phyloP scores from a whole-genome alignment of 1,284 basidiomycete genomes.

The Ustilago lituana region DNA sequence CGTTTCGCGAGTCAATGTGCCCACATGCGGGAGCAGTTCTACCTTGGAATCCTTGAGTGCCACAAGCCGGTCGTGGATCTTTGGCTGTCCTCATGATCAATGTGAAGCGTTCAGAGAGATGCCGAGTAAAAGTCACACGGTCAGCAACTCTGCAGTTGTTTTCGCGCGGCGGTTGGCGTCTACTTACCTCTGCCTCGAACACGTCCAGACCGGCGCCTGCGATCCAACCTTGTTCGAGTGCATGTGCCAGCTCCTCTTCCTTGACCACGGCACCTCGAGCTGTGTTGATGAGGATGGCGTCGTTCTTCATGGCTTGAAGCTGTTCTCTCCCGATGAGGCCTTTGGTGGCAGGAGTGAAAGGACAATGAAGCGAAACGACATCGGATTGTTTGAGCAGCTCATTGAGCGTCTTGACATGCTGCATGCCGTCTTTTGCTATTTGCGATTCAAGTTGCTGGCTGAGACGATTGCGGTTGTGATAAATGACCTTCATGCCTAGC shows the following conservation, averaged over 20 bases:
- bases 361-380: constrained; percentile 70
- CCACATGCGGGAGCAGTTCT: constrained; percentile 57
- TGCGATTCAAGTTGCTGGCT: constrained; percentile 60
- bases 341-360: constrained; percentile 68
- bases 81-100: constrained; percentile 34
- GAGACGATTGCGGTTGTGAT: constrained; percentile 59
- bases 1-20: constrained; percentile 65
- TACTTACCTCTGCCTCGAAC: constrained; percentile 69
- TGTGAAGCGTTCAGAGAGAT: no score
- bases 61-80: constrained; percentile 43
- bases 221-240: constrained; percentile 47
- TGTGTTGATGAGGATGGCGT: constrained; percentile 70
- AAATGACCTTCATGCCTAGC: constrained; percentile 58
- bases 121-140: no score
- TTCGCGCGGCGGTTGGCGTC: no score
- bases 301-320: constrained; percentile 67
- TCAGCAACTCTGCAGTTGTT: constrained; percentile 2
- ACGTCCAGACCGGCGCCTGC: constrained; percentile 85
- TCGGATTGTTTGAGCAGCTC: constrained; percentile 68
- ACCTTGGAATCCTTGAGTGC: constrained; percentile 49
- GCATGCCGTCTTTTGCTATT: constrained; percentile 49
- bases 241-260: constrained; percentile 63
- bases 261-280: constrained; percentile 70
- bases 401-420: constrained; percentile 63
- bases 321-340: constrained; percentile 68